Conservation (phyloP, 2,329 filamentous ascomycete genomes). For the Curvularia sp. region DNA sequence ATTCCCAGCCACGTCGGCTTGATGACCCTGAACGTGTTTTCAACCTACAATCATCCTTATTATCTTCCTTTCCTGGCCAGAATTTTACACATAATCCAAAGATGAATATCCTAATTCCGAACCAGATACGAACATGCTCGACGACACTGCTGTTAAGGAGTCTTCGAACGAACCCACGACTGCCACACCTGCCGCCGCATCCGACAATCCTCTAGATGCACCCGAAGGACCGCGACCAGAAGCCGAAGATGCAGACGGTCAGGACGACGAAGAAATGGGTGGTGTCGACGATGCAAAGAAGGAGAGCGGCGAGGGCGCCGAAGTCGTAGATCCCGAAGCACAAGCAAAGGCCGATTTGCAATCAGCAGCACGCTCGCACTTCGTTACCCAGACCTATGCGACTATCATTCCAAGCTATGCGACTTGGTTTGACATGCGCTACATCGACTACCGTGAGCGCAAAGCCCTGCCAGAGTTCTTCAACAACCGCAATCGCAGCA, state of each 20-base stretch:
- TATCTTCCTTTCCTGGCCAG: not conserved
- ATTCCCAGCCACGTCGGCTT: constrained; percentile 12
- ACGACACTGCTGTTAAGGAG: constrained; percentile 52
- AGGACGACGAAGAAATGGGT: constrained; percentile 75
- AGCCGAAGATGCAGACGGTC: constrained; percentile 64
- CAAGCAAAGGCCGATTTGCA: constrained; percentile 83
- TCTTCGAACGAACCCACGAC: constrained; percentile 62
- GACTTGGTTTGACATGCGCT: constrained; percentile 98
- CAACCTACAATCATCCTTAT: not conserved
- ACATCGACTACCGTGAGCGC: constrained; percentile 86
- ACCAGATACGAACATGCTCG: constrained; percentile 66
- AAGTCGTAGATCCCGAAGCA: constrained; percentile 54
- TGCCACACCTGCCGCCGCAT: constrained; percentile 61
- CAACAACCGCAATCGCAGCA: constrained; percentile 97
- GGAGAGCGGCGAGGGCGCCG: constrained; percentile 42
- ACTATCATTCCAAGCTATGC: constrained; percentile 98
- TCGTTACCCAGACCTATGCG: constrained; percentile 91
- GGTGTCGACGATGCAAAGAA: constrained; percentile 50
- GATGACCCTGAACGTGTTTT: not conserved
- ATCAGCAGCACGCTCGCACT: constrained; percentile 85
- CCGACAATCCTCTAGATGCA: constrained; percentile 73
- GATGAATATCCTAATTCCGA: constrained; percentile 2
- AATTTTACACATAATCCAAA: not conserved
- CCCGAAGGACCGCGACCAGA: constrained; percentile 66
- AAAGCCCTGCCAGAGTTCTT: constrained; percentile 98